A percentile compares a stretch with the other conserved stretches of the same genome.
phyloP scores from a whole-genome alignment of 169 alveolate genomes.

The Cryptosporidium sp. region DNA sequence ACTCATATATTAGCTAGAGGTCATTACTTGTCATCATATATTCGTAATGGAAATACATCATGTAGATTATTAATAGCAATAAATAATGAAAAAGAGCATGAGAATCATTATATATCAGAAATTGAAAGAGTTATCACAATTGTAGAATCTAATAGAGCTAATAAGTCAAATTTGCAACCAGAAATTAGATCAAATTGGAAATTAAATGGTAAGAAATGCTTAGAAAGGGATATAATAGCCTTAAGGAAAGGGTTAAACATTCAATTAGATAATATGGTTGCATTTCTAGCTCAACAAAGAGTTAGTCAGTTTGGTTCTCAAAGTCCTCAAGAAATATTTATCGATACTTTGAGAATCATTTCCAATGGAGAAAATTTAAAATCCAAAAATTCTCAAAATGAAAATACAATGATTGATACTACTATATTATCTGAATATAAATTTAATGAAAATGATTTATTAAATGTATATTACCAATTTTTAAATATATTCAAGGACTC shows the following conservation, averaged over 20 bases:
- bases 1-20: conserved; percentile 71
- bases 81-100: conserved; percentile 11
- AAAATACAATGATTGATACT: background rate
- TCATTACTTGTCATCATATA: conserved; percentile 53
- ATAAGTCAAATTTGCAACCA: background rate
- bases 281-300: conserved; percentile 74
- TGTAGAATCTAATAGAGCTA: background rate
- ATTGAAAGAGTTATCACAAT: conserved; percentile 28
- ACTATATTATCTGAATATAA: background rate
- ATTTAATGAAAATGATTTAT: conserved; percentile 24
- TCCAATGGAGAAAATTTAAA: conserved; percentile 3
- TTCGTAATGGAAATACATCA: conserved; percentile 64
- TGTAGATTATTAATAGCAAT: conserved; percentile 12
- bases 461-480: conserved; percentile 28
- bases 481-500: conserved; percentile 45
- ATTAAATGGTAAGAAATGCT: conserved; percentile 58
- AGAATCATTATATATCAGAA: conserved; percentile 13
- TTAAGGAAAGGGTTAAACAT: conserved; percentile 51
- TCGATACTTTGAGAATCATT: conserved; percentile 43
- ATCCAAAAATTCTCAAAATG: background rate
- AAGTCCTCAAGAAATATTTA: conserved; percentile 42
- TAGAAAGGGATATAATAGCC: conserved; percentile 44
- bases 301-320: conserved; percentile 72
- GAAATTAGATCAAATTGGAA: conserved; percentile 64
- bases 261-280: conserved; percentile 66